phyloP scores from a whole-genome alignment of 306 rosid species.

The Ormosia semicastrata region DNA sequence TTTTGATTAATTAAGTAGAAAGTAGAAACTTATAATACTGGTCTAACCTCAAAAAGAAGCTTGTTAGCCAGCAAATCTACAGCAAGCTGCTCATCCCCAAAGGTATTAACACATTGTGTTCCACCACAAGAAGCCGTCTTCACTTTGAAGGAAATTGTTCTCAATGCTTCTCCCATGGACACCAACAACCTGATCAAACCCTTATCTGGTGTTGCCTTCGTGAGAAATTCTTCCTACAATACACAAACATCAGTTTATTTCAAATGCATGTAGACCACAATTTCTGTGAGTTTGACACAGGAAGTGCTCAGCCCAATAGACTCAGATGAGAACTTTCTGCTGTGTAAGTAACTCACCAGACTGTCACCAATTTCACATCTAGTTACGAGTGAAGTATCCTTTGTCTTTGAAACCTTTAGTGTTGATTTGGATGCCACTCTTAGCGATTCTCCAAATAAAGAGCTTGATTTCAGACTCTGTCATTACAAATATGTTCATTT shows the following conservation, averaged over 20 bases:
- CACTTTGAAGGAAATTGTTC: slow-evolving; percentile 94
- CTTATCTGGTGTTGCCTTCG: slow-evolving; percentile 89
- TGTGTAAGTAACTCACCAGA: slow-evolving; percentile 55
- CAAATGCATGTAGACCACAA: slow-evolving; percentile 17
- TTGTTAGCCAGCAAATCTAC: slow-evolving; percentile 92
- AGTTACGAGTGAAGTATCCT: slow-evolving; percentile 45
- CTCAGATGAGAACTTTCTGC: neutral
- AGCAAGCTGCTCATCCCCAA: slow-evolving; percentile 98
- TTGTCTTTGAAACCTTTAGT: slow-evolving; percentile 54
- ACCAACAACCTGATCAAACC: slow-evolving; percentile 73
- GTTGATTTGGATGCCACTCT: slow-evolving; percentile 65
- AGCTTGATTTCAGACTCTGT: slow-evolving; percentile 78
- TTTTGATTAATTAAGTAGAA: neutral
- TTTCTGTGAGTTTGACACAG: neutral
- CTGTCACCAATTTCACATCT: slow-evolving; percentile 90
- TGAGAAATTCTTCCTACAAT: slow-evolving; percentile 81
- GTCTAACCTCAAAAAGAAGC: slow-evolving; percentile 85
- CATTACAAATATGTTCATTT: slow-evolving; percentile 26
- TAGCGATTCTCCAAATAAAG: slow-evolving; percentile 81
- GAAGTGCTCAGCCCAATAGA: neutral
- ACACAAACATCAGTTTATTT: neutral
- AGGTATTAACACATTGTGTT: slow-evolving; percentile 94
- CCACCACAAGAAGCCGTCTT: slow-evolving; percentile 99
- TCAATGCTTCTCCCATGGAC: slow-evolving; percentile 93
- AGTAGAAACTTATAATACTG: neutral